Base-by-base conservation (phyloP, 1,139 yeast genomes). In the Debaryomyces subglobosus region DNA sequence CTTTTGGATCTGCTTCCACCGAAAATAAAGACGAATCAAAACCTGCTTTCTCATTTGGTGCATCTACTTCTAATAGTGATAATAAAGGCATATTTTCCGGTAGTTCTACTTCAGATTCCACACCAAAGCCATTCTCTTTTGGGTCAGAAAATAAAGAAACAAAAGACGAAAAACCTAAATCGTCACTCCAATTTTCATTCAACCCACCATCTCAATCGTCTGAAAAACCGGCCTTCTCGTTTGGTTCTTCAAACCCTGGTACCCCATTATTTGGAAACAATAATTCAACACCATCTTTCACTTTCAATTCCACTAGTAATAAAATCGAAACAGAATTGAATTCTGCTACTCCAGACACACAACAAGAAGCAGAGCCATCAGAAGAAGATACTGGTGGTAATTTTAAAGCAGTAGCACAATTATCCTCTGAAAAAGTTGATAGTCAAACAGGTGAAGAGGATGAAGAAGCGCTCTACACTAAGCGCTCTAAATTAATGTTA, bases 401-500 rank as follows among this genome's bases (percentile, higher is more conserved):
- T 48, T 81, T 81, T 56, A 68, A 70, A 34, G 80, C 83, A 0
- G 68, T 77, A 25, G 80, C 77, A 4, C 69, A 74, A 44, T 65
- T 82, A 45, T 67, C 73, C 0, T 44, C 53, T 7, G 74, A 80
- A 23, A 74, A 77, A 50, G 70, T 79, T 12, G 80, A 81, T 15
- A 53, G 57, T 16, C 53, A 52, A 25, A 88, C 95, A 4, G 97
- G 97, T 18, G 98, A 94, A 69, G 97, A 92, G 68, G 78, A 82
- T 49, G 98, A 94, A 69, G 82, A 77, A 4, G 64, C 77, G 0
- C 63, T 81, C 30, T 88, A 78, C 58, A 80, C 85, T 34, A 86
- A 87, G 60, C 79, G 89, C 60, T 79, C 95, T 8, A 90, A 90
- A 62, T 72, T 91, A 40, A 84, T 85, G 80, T 73, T 84, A 48